phyloP scores from a whole-genome alignment of 2,329 filamentous ascomycete genomes.

The Tolypocladium pustulatum region DNA sequence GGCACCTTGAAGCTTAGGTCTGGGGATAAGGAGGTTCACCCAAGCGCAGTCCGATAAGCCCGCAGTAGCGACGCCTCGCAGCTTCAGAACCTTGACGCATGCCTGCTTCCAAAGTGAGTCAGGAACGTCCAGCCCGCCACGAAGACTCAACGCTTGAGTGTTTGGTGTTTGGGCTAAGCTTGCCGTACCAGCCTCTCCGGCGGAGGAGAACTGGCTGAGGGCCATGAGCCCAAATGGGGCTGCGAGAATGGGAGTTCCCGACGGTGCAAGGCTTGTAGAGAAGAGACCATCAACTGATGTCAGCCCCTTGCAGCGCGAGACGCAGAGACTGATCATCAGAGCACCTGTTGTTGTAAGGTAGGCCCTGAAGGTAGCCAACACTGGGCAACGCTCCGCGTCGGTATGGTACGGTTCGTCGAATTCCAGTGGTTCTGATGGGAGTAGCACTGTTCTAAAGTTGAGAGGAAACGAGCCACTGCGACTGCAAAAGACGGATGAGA shows the following conservation, averaged over 20 bases:
- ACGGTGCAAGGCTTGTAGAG: slow-evolving; percentile 25
- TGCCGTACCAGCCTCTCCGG: slow-evolving; percentile 16
- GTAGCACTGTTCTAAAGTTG: slow-evolving; percentile 40
- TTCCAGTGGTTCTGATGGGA: slow-evolving; percentile 19
- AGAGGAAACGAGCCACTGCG: slow-evolving; percentile 39
- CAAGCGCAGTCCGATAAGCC: slow-evolving; percentile 34
- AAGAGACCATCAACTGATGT: slow-evolving; percentile 33
- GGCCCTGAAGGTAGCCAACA: slow-evolving; percentile 40
- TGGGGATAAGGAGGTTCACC: slow-evolving; percentile 39
- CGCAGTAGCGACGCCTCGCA: slow-evolving; percentile 35
- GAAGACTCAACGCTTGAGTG: slow-evolving; percentile 34
- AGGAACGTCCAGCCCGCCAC: slow-evolving; percentile 27
- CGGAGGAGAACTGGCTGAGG: slow-evolving; percentile 11
- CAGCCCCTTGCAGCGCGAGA: slow-evolving; percentile 37
- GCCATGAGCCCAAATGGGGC: slow-evolving; percentile 40
- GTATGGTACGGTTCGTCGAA: slow-evolving; percentile 8
- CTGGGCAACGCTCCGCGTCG: slow-evolving; percentile 10
- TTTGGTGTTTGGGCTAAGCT: slow-evolving; percentile 41
- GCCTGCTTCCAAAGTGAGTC: slow-evolving; percentile 37
- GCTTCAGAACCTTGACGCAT: slow-evolving; percentile 39
- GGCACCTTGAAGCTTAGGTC: slow-evolving; percentile 30
- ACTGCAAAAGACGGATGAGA: slow-evolving; percentile 38
- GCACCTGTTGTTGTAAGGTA: slow-evolving; percentile 47
- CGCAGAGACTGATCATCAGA: slow-evolving; percentile 37
- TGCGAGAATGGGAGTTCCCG: slow-evolving; percentile 36